Evolutionary conservation across 116 monocot species (phyloP).

Genomic region (Dioscorea cayenensis): DNA sequence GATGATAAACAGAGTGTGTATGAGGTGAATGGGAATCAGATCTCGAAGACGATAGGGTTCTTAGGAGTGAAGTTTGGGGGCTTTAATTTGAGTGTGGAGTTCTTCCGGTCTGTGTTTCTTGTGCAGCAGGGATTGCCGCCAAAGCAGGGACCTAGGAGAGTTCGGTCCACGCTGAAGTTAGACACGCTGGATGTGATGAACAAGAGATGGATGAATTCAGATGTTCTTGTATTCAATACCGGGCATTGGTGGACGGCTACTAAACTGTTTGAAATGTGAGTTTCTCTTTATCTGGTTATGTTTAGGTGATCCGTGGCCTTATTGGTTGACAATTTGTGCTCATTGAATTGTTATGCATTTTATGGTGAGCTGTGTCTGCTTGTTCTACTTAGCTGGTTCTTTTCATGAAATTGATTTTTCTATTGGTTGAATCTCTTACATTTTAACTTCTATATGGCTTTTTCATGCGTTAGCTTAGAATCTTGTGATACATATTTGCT

Average conservation of each 20-base stretch:
- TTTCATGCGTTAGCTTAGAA: no score
- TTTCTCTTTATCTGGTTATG: constrained; percentile 1
- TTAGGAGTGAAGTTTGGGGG: constrained; percentile 65
- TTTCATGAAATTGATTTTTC: no score
- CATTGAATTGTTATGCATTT: no score
- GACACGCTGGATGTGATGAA: constrained; percentile 79
- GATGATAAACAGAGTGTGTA: constrained; percentile 55
- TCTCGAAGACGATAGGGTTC: constrained; percentile 84
- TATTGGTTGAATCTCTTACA: no score
- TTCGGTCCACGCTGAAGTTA: constrained; percentile 55
- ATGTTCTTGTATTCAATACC: constrained; percentile 75
- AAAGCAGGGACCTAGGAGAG: constrained; percentile 52
- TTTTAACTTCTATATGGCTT: no score
- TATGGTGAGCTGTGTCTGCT: no score
- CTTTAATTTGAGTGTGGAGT: constrained; percentile 82
- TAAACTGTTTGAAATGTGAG: constrained; percentile 89
- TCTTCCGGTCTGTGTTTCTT: constrained; percentile 78
- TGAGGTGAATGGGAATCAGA: constrained; percentile 81
- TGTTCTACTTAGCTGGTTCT: no score
- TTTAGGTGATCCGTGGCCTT: no score
- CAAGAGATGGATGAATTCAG: constrained; percentile 64
- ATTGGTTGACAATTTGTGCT: no score
- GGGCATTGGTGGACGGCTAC: constrained; percentile 94
- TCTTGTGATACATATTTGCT: no score
- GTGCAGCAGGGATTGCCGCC: constrained; percentile 60